phyloP scores from a whole-genome alignment of 2,329 filamentous ascomycete species.

The Pseudocercospora fijiensis region DNA sequence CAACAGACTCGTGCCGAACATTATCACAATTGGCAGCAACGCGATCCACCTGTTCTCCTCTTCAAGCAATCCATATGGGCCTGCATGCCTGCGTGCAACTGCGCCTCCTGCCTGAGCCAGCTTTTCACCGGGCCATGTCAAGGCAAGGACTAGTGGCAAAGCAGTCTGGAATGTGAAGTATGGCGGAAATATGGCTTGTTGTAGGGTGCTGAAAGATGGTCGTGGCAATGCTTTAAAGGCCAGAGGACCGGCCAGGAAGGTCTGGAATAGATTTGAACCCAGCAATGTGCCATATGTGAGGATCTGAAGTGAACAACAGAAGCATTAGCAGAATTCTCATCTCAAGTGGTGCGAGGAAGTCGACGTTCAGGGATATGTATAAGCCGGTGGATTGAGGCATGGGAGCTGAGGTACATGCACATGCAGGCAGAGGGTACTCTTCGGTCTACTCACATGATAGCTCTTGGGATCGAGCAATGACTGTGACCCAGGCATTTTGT shows the following conservation, averaged over 20 bases:
- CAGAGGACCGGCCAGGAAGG: slow-evolving; percentile 71
- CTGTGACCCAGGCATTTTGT: slow-evolving; percentile 48
- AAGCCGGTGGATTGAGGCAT: not conserved
- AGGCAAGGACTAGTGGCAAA: slow-evolving; percentile 68
- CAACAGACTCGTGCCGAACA: slow-evolving; percentile 66
- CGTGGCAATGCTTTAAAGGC: slow-evolving; percentile 75
- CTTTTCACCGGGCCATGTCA: slow-evolving; percentile 73
- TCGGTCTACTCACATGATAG: slow-evolving; percentile 56
- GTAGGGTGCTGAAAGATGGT: slow-evolving; percentile 76
- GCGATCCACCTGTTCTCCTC: slow-evolving; percentile 63
- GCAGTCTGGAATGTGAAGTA: slow-evolving; percentile 85
- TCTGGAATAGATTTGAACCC: slow-evolving; percentile 84
- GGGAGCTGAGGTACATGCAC: not conserved
- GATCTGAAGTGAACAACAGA: slow-evolving; percentile 43
- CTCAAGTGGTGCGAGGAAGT: no score
- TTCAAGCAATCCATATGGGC: slow-evolving; percentile 50
- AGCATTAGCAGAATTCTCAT: not conserved
- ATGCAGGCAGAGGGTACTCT: not conserved
- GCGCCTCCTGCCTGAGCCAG: slow-evolving; percentile 28
- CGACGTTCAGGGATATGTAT: no score
- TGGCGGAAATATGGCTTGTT: slow-evolving; percentile 77
- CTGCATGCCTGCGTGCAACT: slow-evolving; percentile 29
- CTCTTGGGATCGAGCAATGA: slow-evolving; percentile 63
- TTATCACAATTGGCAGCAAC: slow-evolving; percentile 66
- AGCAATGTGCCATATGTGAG: slow-evolving; percentile 75